Conservation (phyloP, 345 rosid genomes). For the Crucihimalaya himalaica region DNA sequence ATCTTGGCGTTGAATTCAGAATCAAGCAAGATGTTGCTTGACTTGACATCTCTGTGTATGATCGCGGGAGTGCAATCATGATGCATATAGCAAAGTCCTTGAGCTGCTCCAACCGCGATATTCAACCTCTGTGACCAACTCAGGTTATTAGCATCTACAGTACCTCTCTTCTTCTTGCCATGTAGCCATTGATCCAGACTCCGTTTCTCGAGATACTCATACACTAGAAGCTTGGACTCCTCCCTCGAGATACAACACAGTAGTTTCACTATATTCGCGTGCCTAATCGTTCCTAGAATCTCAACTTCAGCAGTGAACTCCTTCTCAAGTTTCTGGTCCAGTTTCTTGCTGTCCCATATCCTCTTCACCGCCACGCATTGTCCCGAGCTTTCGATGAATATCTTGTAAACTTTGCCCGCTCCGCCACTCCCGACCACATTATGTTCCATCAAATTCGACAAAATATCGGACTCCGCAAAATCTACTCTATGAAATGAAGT, state of each 20-base stretch:
- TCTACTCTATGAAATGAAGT: conserved; percentile 76
- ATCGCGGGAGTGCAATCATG: conserved; percentile 73
- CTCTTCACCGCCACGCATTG: conserved; percentile 82
- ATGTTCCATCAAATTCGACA: conserved; percentile 66
- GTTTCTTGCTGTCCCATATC: conserved; percentile 60
- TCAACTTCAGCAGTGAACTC: conserved; percentile 81
- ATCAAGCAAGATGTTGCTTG: conserved; percentile 83
- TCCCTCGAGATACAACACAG: conserved; percentile 84
- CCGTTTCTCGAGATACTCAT: conserved; percentile 85
- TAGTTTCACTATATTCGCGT: conserved; percentile 79
- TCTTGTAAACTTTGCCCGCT: conserved; percentile 81
- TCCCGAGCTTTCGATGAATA: conserved; percentile 43
- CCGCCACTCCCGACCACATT: conserved; percentile 91
- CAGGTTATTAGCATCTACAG: conserved; percentile 33
- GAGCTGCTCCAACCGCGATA: conserved; percentile 84
- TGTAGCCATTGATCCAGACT: conserved; percentile 93
- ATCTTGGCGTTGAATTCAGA: conserved; percentile 71
- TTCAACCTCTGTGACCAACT: conserved; percentile 73
- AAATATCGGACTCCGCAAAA: conserved; percentile 60
- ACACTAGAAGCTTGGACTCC: conserved; percentile 85
- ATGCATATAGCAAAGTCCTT: conserved; percentile 90
- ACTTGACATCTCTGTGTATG: conserved; percentile 86
- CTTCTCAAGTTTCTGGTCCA: conserved; percentile 64
- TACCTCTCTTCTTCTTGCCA: conserved; percentile 44
- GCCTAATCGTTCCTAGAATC: conserved; percentile 73